Base-by-base conservation (phyloP, 2,329 filamentous ascomycete genomes). In the Stagonosporopsis chrysanthemi region DNA sequence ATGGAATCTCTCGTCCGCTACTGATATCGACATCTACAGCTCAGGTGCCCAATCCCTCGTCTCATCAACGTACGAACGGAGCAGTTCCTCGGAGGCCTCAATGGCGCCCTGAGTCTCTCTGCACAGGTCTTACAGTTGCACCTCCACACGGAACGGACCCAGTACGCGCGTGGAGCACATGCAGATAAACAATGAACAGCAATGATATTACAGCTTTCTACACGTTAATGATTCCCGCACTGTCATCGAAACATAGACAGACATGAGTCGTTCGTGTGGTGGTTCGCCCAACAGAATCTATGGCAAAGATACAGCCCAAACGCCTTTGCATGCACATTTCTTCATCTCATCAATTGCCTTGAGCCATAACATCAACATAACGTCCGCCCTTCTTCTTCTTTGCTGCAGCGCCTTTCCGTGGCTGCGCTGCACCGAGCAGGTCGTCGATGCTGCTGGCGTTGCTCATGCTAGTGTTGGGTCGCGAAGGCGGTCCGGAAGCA, bases 371-470 rank as follows among this genome's bases (percentile, higher is more conserved):
- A 83, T 99, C 95, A 28, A 99, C 88, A 81, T 99, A 99, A 26
- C 93, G 83, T 28, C 92, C 89, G 22, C 89, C 87, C 82, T 92
- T 97, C 81, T 92, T 91, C 69, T 91, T 91, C 69, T 79, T 80
- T 41, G 76, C 74, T 31, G 75, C 76, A 12, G 64, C 56, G 2
- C 83, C 84, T 58, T 90, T 93, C 62, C 90, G 85, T 17, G 90
- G 85, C 28, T 83, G 85, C 3, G 90, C 86, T 4, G 90, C 88
- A 5, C 91, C 91, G 22, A 99, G 81, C 61, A 99, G 80, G 75
- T 99, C 95, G 69, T 99, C 95, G 71, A 99, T 96, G 67, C 90
- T 95, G 76, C 89, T 96, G n/a, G 92, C 91, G 71, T 91, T 92
- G 77, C 91, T 96, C 83, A 97, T 88, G 61, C 90, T 89, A 3